Base-by-base conservation (phyloP, 306 rosid genomes). In the Quercus engelmannii region DNA sequence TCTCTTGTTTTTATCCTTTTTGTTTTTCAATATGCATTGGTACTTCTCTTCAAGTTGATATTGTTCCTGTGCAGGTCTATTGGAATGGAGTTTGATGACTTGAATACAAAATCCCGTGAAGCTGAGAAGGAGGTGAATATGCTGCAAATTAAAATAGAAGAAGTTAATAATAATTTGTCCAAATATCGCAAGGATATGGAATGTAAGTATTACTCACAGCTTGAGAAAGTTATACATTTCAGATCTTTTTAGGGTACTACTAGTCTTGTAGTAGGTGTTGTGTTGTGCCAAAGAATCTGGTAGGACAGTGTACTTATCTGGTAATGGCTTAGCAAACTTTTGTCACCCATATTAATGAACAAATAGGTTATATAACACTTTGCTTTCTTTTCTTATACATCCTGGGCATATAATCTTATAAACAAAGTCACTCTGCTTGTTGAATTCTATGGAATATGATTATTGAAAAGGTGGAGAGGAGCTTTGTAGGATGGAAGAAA, bases 41-140 rank as follows among this genome's bases (percentile, higher is more conserved):
- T n/a, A 69, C 17, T 77, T 71, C 77, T 69, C 49, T 77, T 65
- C 71, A n/a, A 71, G 61, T 55, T 74, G 74, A 68, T 84, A 25
- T 52, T 30, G 46, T 78, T 68, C 64, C 28, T 57, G 67, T 81
- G 79, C 81, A 95, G 99, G 85, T 75, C 89, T 58, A 84, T 84
- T 79, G 89, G 75, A 52, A 79, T 74, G 74, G 99, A 95, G 89
- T 89, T 82, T 79, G 94, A 91, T 83, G 95, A 90, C 79, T 49
- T 90, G 83, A 87, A 86, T 81, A 81, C 82, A 23, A 95, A 92
- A 79, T 91, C 76, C 75, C 94, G 88, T 73, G 97, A 90, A 79
- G 92, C 87, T 33, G 97, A 92, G 86, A 92, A 84, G 84, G 99
- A 91, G 87, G 97, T 95, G 73, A 90, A 89, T 80, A 83, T 86